phyloP scores from a whole-genome alignment of 768 basidiomycete genomes.

The Boletus rufocinnamomeus region DNA sequence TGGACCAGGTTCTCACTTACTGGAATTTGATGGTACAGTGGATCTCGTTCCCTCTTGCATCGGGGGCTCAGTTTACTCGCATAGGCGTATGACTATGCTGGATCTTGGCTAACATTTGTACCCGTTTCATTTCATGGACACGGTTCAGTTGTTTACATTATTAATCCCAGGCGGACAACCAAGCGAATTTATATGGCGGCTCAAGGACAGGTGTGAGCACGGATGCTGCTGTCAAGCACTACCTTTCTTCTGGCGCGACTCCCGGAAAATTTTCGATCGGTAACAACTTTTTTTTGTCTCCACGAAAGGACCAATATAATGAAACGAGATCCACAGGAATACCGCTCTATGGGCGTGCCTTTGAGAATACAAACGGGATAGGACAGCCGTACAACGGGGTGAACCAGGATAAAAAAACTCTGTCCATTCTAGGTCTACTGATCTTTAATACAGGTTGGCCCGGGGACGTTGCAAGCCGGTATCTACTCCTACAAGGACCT shows the following conservation, averaged over 20 bases:
- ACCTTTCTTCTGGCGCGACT: conserved; percentile 60
- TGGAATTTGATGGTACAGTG: conserved; percentile 78
- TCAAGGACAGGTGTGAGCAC: conserved; percentile 64
- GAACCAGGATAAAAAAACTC: conserved; percentile 24
- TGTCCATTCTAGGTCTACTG: background rate
- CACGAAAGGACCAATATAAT: background rate
- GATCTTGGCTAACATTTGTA: conserved; percentile 68
- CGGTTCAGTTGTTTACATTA: background rate
- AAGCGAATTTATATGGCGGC: conserved; percentile 72
- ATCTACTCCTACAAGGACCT: conserved; percentile 73
- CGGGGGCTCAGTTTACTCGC: background rate
- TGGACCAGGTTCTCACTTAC: conserved; percentile 66
- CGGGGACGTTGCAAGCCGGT: conserved; percentile 46
- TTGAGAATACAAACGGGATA: conserved; percentile 67
- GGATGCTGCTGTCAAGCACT: conserved; percentile 65
- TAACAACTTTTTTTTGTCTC: conserved; percentile 20
- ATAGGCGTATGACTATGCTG: conserved; percentile 76
- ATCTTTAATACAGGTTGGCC: conserved; percentile 53
- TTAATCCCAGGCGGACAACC: conserved; percentile 44
- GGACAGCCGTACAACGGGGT: conserved; percentile 70
- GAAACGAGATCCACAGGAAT: conserved; percentile 47
- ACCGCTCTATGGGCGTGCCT: conserved; percentile 80
- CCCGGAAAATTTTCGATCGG: conserved; percentile 68
- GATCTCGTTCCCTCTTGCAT: background rate
- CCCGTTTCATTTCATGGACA: conserved; percentile 35